Evolutionary conservation across 2,329 filamentous ascomycete species (phyloP), one percentile per base, ranked within the genome.

Genomic region (Trichoderma pleuroti): DNA sequence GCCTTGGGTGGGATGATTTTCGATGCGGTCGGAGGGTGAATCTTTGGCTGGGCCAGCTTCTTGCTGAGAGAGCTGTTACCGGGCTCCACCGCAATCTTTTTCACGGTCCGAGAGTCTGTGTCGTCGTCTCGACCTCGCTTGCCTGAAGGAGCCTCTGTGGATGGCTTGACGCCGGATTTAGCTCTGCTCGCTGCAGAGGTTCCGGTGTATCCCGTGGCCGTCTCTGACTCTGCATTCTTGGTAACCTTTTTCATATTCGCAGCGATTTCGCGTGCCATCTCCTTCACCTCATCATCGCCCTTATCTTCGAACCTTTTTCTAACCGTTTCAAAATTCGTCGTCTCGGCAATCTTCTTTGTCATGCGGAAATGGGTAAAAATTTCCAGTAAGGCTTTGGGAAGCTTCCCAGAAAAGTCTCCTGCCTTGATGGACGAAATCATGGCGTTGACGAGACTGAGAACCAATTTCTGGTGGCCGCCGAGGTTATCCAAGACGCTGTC

Each of bases 241-340:
- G 73, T 70, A 1, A 84, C 80, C 70, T 84, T 85, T 70, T 78
- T 83, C 63, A 83, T 78, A n/a, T 83, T 82, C 34, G 77, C 74
- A n/a, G 86, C 80, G 60, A 91, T 90, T 71, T 86, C 85, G 42
- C 86, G 84, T 5, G 91, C 87, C 60, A 90, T 81, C 5, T 84
- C 85, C 75, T 90, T 90, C 61, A 88, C 87, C 66, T 90, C 87
- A 0, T 86, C 84, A 75, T 92, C 90, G 30, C 88, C 90, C 75
- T 88, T 89, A 76, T 88, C 90, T 72, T 85, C 85, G 76, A 91
- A 88, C 10, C 87, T 85, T 72, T 88, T 88, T 52, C 89, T 84
- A 18, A 92, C 86, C 68, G 87, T 88, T 70, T 88, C 86, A 70
- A 93, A 87, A 76, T 92, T 92, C 52, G 89, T 86, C 72, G 87